Base-by-base conservation (phyloP, 1,284 basidiomycete species). In the Rhodotorula sp. region DNA sequence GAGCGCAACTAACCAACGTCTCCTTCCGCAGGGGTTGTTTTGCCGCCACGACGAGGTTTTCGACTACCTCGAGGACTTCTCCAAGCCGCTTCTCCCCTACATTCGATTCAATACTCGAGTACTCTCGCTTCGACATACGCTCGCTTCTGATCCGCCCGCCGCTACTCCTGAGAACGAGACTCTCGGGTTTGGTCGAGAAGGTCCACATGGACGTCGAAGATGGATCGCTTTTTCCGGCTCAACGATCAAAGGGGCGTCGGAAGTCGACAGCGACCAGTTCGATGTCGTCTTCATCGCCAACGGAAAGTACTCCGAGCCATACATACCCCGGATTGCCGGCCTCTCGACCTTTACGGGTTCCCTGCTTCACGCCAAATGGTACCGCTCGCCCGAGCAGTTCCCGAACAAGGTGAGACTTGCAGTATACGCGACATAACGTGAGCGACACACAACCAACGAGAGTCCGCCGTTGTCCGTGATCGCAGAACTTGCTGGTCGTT, bases 251-350 rank as follows among this genome's bases (percentile, higher is more conserved):
- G 14, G 26, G 15, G 53, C 58, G 1, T 37, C 33, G 1, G 17
- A 46, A 42, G 44, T 68, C 33, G 42, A 60, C 51, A 56, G 5
- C 6, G 78, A 79, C 4, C 72, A 74, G 61, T 81, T 78, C 64
- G 79, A 81, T 65, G 77, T 70, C 46, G 79, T 82, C 17, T 75
- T 77, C 22, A 70, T 83, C n/a, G 80, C 82, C 0, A 83, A 82
- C 64, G 84, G 84, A 1, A 81, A 85, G 70, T 85, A 85, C 74
- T 80, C 79, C 42, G 81, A 82, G 64, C 82, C 83, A 0, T 83
- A 78, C 68, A 80, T 85, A 17, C 84, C 84, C 0, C 71, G 68
- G 8, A 79, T 83, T 0, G 76, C 78, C 0, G 83, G 83, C 0
- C 75, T 85, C 14, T 75, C 69, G 77, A 63, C 74, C 1, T 85